A percentile compares a stretch with the other conserved stretches of the same genome.
These are phyloP conservation scores for Crucihimalaya himalaica DNA, from an alignment of 345 rosid species.

Conservation along the genomic window DNA sequence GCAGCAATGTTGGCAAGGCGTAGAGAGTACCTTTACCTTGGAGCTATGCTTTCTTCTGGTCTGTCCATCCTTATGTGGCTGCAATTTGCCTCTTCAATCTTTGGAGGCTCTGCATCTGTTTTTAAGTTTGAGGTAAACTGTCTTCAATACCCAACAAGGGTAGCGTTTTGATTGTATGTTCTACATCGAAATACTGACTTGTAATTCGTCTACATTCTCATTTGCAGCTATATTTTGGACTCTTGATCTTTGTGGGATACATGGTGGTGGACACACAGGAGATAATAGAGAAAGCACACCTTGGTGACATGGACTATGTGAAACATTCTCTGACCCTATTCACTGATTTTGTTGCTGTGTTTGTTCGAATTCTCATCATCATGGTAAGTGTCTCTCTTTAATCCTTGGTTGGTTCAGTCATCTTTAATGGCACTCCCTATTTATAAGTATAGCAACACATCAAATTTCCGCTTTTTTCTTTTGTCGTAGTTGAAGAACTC, in stretches of 20 bases:
- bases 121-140: constrained; percentile 67
- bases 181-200: neutral
- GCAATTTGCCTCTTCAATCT: constrained; percentile 67
- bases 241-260: constrained; percentile 75
- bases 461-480: neutral
- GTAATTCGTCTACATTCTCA: neutral
- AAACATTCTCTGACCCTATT: constrained; percentile 78
- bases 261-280: constrained; percentile 81
- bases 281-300: constrained; percentile 81
- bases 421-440: neutral
- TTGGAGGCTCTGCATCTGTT: constrained; percentile 77
- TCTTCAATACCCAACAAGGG: neutral
- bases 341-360: constrained; percentile 51
- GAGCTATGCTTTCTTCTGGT: constrained; percentile 81
- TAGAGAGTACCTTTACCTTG: constrained; percentile 81
- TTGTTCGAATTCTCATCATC: constrained; percentile 68
- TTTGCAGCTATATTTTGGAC: constrained; percentile 75
- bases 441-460: neutral
- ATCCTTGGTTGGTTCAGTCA: neutral
- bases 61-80: constrained; percentile 68
- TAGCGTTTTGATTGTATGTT: neutral
- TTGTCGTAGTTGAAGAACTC: constrained; percentile 62
- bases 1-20: constrained; percentile 84
- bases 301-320: constrained; percentile 75
- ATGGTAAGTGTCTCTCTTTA: constrained; percentile 50